A percentile compares a stretch with the other conserved stretches of the same genome.
Conservation (phyloP, 106 monocot genomes). For the Ottelia alismoides region DNA sequence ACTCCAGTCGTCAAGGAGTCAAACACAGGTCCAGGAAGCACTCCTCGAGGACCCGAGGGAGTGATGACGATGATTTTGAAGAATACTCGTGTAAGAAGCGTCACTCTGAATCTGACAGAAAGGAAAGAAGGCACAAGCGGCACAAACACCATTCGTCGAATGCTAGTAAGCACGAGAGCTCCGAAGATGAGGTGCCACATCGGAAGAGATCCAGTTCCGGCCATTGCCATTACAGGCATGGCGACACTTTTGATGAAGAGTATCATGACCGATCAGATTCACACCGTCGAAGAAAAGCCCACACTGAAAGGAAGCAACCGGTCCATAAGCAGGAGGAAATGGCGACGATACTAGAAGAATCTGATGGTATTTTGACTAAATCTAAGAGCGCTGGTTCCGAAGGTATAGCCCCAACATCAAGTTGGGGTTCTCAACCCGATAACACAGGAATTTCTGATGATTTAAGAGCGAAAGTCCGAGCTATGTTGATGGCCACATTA, state of each 20-base stretch:
- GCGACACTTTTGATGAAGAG: conserved; percentile 22
- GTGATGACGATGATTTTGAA: conserved; percentile 8
- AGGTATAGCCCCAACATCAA: conserved; percentile 2
- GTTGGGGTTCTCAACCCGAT: conserved; percentile 4
- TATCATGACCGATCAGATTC: conserved; percentile 11
- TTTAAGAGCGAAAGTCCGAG: conserved; percentile 75
- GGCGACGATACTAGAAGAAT: too few species aligned
- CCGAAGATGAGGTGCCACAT: conserved; percentile 22
- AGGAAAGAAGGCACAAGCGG: conserved; percentile 11
- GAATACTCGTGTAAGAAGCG: conserved; percentile 36
- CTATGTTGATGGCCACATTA: conserved; percentile 74
- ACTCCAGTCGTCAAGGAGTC: neutral
- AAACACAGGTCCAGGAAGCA: conserved; percentile 18
- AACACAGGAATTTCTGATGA: conserved; percentile 55
- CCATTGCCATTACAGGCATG: conserved; percentile 1
- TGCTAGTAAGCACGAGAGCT: conserved; percentile 8
- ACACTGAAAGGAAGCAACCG: neutral
- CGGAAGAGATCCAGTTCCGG: conserved; percentile 15
- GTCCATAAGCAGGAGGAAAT: conserved; percentile 13
- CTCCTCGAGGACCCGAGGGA: conserved; percentile 3
- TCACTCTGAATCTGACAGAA: conserved; percentile 12
- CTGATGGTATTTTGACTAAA: too few species aligned
- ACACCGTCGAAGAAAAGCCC: conserved; percentile 14
- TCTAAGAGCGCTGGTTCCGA: neutral
- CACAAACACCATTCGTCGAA: conserved; percentile 13